Conservation (phyloP, 1,284 basidiomycete species). For the Irpex rosettiformis region DNA sequence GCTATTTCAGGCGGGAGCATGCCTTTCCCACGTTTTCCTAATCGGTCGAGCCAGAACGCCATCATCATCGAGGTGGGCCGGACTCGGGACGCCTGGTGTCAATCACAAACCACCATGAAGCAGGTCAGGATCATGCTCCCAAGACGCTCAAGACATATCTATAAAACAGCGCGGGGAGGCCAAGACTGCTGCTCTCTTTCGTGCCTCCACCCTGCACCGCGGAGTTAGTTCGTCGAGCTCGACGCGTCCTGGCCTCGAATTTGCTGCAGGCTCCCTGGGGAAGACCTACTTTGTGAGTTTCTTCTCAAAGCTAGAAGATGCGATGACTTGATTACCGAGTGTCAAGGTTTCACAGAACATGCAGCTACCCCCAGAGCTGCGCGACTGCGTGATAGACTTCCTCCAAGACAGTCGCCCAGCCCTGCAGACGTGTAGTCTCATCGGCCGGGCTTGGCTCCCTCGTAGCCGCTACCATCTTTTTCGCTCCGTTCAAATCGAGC, state of each 20-base stretch:
- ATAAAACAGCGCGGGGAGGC: neutral
- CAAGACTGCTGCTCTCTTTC: neutral
- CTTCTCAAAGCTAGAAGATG: neutral
- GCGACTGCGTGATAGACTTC: constrained; percentile 30
- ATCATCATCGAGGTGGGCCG: too few species aligned
- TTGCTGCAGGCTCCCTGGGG: too few species aligned
- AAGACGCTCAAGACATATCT: neutral
- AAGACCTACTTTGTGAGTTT: neutral
- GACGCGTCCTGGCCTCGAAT: neutral
- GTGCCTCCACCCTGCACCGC: neutral
- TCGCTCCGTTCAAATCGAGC: constrained; percentile 17
- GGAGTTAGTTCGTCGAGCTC: too few species aligned
- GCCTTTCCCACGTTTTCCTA: neutral
- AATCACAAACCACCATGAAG: neutral
- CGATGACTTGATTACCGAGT: neutral
- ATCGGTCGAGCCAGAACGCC: neutral
- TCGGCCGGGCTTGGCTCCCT: constrained; percentile 34
- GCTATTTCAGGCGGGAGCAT: neutral
- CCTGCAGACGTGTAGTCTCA: constrained; percentile 30
- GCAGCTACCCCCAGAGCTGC: constrained; percentile 27
- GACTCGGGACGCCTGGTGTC: neutral
- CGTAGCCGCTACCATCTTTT: constrained; percentile 32
- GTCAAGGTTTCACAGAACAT: neutral
- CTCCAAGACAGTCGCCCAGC: constrained; percentile 24
- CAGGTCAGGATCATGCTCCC: neutral